A percentile compares a stretch with the other conserved stretches of the same genome.
Evolutionary conservation across 2,329 filamentous ascomycete species (phyloP).

Genomic region (Zymoseptoria ardabiliae): DNA sequence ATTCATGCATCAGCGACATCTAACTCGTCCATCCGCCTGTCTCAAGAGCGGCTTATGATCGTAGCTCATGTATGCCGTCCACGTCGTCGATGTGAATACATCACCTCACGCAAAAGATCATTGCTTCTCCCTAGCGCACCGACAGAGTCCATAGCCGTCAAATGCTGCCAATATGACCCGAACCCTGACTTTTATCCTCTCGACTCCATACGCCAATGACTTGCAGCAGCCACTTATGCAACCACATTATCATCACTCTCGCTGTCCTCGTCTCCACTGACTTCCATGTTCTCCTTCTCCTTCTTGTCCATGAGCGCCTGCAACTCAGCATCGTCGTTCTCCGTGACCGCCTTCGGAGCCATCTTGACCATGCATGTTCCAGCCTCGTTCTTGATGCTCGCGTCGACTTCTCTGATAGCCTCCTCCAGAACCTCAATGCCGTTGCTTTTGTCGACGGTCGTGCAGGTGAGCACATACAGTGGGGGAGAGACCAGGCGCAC

Average conservation of each 20-base stretch:
- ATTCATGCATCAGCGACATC: not conserved
- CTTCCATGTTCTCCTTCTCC: slow-evolving; percentile 94
- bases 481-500: slow-evolving; percentile 97
- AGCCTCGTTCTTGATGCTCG: slow-evolving; percentile 62
- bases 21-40: not conserved
- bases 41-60: no score
- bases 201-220: slow-evolving; percentile 13
- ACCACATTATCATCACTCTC: slow-evolving; percentile 82
- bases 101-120: not conserved
- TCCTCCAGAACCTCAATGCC: slow-evolving; percentile 81
- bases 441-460: slow-evolving; percentile 84
- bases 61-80: not conserved
- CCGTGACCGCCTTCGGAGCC: slow-evolving; percentile 97
- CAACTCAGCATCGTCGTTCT: slow-evolving; percentile 94
- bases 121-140: not conserved
- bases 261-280: slow-evolving; percentile 93
- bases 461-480: slow-evolving; percentile 90
- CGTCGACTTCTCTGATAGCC: slow-evolving; percentile 79
- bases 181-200: not conserved
- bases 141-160: not conserved
- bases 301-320: slow-evolving; percentile 99
- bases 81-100: not conserved
- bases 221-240: slow-evolving; percentile 12
- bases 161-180: not conserved
- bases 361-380: slow-evolving; percentile 88